Base-by-base conservation (phyloP, 352 stramenopile species). In the Stramenopiles sp. region DNA sequence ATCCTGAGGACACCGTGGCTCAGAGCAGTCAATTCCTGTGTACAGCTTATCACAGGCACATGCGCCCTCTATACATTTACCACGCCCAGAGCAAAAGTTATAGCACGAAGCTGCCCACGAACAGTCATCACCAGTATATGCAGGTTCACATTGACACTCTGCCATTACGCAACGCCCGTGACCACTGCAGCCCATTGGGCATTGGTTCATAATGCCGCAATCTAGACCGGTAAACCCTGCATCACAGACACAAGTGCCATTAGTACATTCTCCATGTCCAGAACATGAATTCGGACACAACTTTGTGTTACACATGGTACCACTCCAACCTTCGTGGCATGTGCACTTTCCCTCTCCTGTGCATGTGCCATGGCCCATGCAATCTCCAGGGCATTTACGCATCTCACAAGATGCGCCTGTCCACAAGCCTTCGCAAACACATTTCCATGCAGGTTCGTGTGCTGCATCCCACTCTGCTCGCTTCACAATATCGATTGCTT, bases 311-410 rank as follows among this genome's bases (percentile, higher is more conserved):
- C n/a, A n/a, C n/a, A n/a, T n/a, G n/a, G n/a, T n/a, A n/a, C n/a
- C n/a, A n/a, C n/a, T n/a, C n/a, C n/a, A n/a, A n/a, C n/a, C n/a
- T n/a, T n/a, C n/a, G n/a, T n/a, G n/a, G n/a, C n/a, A n/a, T n/a
- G n/a, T n/a, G n/a, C n/a, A n/a, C n/a, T n/a, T n/a, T n/a, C n/a
- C n/a, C n/a, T n/a, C n/a, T n/a, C n/a, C n/a, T n/a, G n/a, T n/a
- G n/a, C n/a, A n/a, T n/a, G n/a, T n/a, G n/a, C n/a, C n/a, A n/a
- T n/a, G n/a, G n/a, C n/a, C n/a, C n/a, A n/a, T n/a, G 6, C 53
- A 71, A n/a, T n/a, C 53, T 71, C 35, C 35, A 4, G 35, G 35
- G 53, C 53, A 71, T 71, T 71, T 71, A 71, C 53, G 53, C 33
- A 6, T 2, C 12, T 71, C 31, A 6, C 53, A 71, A 6, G 33